Conservation (phyloP, 2,329 filamentous ascomycete species). For the Aspergillus nomiae region DNA sequence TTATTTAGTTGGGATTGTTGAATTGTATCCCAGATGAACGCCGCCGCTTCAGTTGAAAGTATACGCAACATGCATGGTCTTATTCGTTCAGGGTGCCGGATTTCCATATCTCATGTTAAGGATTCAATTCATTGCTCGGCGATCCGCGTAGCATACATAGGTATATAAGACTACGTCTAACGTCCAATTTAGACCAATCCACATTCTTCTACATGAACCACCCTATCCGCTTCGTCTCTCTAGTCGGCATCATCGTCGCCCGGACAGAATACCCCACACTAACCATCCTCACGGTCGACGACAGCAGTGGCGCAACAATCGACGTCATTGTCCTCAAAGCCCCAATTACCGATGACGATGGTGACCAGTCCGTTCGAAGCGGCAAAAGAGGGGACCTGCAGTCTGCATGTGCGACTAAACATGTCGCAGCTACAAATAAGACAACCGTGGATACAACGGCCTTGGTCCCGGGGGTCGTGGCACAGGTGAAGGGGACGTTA, state of each 20-base stretch:
- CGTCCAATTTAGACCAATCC: constrained; percentile 48
- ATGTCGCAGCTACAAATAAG: constrained; percentile 32
- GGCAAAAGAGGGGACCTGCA: neutral
- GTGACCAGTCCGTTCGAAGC: neutral
- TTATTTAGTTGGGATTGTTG: neutral
- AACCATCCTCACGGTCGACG: constrained; percentile 59
- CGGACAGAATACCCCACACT: constrained; percentile 57
- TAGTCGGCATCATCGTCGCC: constrained; percentile 70
- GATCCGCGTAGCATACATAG: neutral
- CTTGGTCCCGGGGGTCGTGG: constrained; percentile 52
- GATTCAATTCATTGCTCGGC: too few relatives aligned
- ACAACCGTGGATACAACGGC: constrained; percentile 48
- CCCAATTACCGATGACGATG: constrained; percentile 5
- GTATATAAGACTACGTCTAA: neutral
- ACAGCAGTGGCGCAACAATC: constrained; percentile 61
- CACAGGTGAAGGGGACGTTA: constrained; percentile 61
- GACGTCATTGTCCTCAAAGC: constrained; percentile 54
- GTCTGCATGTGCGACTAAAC: constrained; percentile 6
- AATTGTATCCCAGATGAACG: neutral
- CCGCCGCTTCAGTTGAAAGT: neutral
- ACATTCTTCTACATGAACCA: constrained; percentile 71
- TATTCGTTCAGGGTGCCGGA: neutral
- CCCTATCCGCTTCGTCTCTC: constrained; percentile 73
- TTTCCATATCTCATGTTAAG: neutral
- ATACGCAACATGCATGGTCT: neutral